Evolutionary conservation across 208 protist species (phyloP).

Genomic region (Acanthamoeba lenticulata): DNA sequence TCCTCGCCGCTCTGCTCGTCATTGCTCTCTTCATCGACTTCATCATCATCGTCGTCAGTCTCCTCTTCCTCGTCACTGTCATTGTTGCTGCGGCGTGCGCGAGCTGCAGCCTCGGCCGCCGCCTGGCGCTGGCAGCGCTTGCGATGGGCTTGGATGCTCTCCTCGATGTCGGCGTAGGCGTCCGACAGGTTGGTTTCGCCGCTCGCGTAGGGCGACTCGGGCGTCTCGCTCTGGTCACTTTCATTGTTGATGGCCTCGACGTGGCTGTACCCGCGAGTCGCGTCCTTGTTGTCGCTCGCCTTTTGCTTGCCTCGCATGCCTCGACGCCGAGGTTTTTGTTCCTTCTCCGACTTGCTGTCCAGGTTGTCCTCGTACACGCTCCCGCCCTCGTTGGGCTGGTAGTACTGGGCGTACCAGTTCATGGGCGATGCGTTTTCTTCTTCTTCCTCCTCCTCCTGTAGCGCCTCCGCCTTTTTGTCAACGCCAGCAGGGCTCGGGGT

Average conservation of each 20-base stretch:
- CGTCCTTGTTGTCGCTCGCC: not conserved
- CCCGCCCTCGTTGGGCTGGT: not conserved
- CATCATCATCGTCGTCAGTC: not conserved
- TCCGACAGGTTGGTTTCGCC: not conserved
- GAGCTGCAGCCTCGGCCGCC: not conserved
- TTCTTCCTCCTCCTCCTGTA: not conserved
- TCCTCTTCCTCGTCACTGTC: not conserved
- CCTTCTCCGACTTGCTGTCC: not conserved
- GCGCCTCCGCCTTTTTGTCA: not conserved
- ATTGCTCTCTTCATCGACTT: not conserved
- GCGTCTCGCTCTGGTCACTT: not conserved
- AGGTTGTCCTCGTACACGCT: slow-evolving; percentile 27
- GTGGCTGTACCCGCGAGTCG: no score
- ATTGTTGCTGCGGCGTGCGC: not conserved
- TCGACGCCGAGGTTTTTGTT: no score
- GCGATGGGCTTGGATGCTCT: not conserved
- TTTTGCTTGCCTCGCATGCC: not conserved
- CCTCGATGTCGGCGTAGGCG: not conserved
- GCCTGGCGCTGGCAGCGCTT: not conserved
- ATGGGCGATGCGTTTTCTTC: not conserved
- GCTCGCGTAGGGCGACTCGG: not conserved
- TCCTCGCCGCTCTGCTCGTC: not conserved
- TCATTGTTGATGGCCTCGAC: not conserved
- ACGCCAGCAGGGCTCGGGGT: not conserved
- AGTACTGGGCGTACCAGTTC: not conserved